Conservation (phyloP, 164 flowering plant genomes). For the Macadamia tetraphylla region DNA sequence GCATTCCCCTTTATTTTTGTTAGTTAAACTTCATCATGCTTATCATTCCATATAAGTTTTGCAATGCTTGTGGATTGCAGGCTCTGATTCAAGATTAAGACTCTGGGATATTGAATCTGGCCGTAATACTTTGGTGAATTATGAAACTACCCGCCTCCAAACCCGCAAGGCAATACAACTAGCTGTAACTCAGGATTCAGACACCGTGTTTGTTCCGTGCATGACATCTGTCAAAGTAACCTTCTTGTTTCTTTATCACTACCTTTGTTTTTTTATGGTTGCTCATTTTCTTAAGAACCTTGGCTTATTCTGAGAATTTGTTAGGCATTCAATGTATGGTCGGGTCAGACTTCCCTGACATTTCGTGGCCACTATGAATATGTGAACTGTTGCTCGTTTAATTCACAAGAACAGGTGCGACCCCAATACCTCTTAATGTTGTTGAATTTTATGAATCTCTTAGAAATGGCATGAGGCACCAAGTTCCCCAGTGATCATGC, state of each 20-base stretch:
- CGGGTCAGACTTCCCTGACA: conserved; percentile 57
- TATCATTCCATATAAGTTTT: too few species aligned
- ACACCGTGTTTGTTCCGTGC: conserved; percentile 92
- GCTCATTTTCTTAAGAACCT: neutral
- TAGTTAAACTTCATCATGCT: too few species aligned
- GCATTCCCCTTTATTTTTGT: neutral
- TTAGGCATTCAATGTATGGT: conserved; percentile 88
- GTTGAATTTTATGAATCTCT: neutral
- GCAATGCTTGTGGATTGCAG: conserved; percentile 32
- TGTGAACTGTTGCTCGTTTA: conserved; percentile 89
- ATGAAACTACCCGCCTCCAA: conserved; percentile 64
- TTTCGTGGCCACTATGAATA: conserved; percentile 85
- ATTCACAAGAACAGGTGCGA: conserved; percentile 73
- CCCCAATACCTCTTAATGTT: neutral
- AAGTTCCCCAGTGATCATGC: neutral
- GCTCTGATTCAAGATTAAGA: conserved; percentile 89
- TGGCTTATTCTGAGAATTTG: conserved; percentile 4
- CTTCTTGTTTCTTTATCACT: conserved; percentile 6
- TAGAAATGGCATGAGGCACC: neutral
- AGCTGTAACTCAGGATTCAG: conserved; percentile 59
- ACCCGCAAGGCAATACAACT: conserved; percentile 66
- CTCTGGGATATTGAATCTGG: conserved; percentile 94
- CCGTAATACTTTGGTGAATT: conserved; percentile 82
- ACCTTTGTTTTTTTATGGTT: neutral
- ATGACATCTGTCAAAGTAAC: conserved; percentile 70